phyloP scores from a whole-genome alignment of 129 eudicot species.

The Artemisia argyi region DNA sequence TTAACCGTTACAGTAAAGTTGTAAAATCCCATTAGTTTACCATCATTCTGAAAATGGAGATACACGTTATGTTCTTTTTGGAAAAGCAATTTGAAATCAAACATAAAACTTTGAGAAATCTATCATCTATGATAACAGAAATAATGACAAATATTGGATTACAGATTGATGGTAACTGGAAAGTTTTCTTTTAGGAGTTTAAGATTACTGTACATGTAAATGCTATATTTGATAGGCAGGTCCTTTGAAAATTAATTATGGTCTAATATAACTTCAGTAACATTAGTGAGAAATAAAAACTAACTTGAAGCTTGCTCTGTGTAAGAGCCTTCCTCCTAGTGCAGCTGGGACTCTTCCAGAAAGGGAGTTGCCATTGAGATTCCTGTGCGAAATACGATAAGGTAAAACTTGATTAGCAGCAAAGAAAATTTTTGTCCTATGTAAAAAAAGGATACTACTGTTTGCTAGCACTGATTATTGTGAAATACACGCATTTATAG shows the following conservation, averaged over 20 bases:
- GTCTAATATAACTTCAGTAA: neutral
- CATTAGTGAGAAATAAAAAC: conserved; percentile 25
- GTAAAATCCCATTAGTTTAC: too few species aligned
- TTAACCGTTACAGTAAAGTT: too few species aligned
- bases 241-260: neutral
- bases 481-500: neutral
- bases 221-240: neutral
- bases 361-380: conserved; percentile 88
- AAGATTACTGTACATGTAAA: neutral
- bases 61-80: neutral
- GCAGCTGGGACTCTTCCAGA: conserved; percentile 88
- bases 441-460: neutral
- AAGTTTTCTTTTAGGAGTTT: neutral
- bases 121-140: neutral
- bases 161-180: neutral
- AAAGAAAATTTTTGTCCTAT: neutral
- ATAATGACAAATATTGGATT: neutral
- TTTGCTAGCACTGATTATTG: conserved; percentile 2
- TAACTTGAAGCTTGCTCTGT: conserved; percentile 98
- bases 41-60: too few species aligned
- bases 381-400: conserved; percentile 35
- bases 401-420: neutral
- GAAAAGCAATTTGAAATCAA: neutral
- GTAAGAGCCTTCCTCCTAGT: conserved; percentile 91
- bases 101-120: neutral